phyloP scores from a whole-genome alignment of 2,329 filamentous ascomycete species.

The Colletotrichum horii region DNA sequence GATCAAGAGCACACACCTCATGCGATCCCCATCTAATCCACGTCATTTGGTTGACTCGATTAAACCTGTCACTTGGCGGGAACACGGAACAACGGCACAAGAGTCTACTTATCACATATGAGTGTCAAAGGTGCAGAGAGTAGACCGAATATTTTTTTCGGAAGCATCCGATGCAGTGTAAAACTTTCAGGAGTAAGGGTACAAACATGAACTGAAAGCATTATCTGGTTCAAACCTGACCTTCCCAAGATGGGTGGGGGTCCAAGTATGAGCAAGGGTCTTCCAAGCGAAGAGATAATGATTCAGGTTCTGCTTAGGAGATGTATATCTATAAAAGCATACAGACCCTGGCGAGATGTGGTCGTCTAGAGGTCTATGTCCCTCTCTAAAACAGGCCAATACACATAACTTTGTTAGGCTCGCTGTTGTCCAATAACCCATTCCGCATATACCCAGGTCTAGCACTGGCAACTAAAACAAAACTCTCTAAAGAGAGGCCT shows the following conservation, averaged over 20 bases:
- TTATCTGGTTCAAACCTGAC: background rate
- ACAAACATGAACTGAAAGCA: background rate
- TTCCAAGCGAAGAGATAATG: background rate
- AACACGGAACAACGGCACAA: background rate
- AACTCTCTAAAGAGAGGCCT: background rate
- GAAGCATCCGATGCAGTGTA: background rate
- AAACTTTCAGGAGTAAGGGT: background rate
- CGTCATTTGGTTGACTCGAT: background rate
- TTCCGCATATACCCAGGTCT: background rate
- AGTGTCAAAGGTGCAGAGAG: background rate
- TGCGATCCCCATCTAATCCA: background rate
- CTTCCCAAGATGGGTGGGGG: background rate
- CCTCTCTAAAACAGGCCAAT: background rate
- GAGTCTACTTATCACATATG: background rate
- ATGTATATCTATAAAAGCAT: background rate
- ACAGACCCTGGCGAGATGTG: background rate
- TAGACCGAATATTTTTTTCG: background rate
- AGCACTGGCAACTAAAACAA: background rate
- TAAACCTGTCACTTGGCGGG: background rate
- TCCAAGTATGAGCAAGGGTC: background rate
- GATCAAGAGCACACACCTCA: background rate
- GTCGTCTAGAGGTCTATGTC: background rate
- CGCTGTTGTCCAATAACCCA: background rate
- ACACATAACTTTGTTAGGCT: background rate
- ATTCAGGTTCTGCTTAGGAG: background rate